These are phyloP conservation scores for Amesomyces nigricolor DNA, from an alignment of 2,329 filamentous ascomycete species.

Conservation along the genomic window DNA sequence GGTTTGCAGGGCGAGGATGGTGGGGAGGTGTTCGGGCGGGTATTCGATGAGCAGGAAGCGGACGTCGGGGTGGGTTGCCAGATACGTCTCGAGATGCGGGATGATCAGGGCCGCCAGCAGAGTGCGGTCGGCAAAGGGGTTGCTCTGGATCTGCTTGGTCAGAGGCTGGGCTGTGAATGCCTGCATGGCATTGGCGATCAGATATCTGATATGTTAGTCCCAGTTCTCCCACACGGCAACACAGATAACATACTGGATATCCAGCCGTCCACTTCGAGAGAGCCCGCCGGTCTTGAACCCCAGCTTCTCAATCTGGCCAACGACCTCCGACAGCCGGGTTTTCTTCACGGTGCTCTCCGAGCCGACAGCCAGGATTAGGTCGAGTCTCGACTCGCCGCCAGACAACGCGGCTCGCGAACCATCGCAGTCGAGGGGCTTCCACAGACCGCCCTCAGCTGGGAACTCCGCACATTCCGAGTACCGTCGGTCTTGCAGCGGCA, in stretches of 20 bases:
- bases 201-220: conserved; percentile 40
- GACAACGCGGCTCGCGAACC: conserved; percentile 29
- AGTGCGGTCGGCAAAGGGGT: conserved; percentile 49
- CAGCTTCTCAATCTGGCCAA: conserved; percentile 49
- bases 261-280: conserved; percentile 51
- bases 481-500: conserved; percentile 42
- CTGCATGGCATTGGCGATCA: conserved; percentile 57
- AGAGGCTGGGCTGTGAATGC: conserved; percentile 48
- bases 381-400: conserved; percentile 37
- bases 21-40: conserved; percentile 49
- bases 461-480: conserved; percentile 44
- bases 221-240: not conserved
- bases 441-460: conserved; percentile 45
- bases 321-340: conserved; percentile 44
- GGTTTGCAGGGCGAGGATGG: conserved; percentile 52
- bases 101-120: conserved; percentile 54
- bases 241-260: conserved; percentile 45
- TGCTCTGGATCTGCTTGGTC: conserved; percentile 45
- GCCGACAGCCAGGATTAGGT: conserved; percentile 57
- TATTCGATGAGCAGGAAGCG: conserved; percentile 57
- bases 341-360: conserved; percentile 49
- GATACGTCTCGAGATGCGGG: conserved; percentile 55
- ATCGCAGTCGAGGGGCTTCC: conserved; percentile 48
- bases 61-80: conserved; percentile 47
- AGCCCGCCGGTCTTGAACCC: conserved; percentile 46